Evolutionary conservation across 805 yeast genomes (phyloP).

Genomic region (Schwanniomyces polymorphus): DNA sequence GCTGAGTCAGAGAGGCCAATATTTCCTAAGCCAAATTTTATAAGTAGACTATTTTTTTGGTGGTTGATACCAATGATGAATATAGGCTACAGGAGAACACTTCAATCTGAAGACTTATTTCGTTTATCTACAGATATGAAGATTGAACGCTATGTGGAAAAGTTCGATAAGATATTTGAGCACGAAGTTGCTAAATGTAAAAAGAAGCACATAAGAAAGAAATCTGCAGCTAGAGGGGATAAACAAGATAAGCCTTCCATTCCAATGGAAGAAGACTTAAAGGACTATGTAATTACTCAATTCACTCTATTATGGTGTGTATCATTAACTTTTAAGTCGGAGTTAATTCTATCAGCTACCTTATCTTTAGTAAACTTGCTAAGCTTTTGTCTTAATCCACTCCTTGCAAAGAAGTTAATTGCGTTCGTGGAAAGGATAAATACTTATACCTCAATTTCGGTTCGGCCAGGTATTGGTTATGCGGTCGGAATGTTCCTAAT

Average conservation of each 20-base stretch:
- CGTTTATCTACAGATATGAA: constrained; percentile 27
- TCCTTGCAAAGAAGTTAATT: constrained; percentile 31
- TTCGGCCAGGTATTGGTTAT: constrained; percentile 33
- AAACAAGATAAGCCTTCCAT: constrained; percentile 15
- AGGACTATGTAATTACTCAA: constrained; percentile 22
- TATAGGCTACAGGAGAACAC: constrained; percentile 66
- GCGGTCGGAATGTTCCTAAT: constrained; percentile 27
- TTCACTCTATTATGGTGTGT: constrained; percentile 15
- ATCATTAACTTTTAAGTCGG: constrained; percentile 23
- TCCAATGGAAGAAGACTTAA: constrained; percentile 18
- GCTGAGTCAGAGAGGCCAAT: constrained; percentile 39
- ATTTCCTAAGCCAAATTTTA: constrained; percentile 40
- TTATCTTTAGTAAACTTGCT: constrained; percentile 1
- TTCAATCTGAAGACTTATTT: constrained; percentile 59
- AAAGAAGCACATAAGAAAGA: constrained; percentile 15
- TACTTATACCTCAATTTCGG: constrained; percentile 11
- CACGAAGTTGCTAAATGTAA: neutral
- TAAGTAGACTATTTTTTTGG: constrained; percentile 52
- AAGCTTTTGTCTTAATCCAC: constrained; percentile 11
- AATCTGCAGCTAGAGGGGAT: constrained; percentile 20
- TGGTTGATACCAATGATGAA: constrained; percentile 63
- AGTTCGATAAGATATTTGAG: neutral
- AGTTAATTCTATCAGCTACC: constrained; percentile 8
- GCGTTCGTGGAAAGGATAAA: constrained; percentile 26
- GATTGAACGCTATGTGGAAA: constrained; percentile 21